phyloP scores from a whole-genome alignment of 148 eudicot species.

The Dianthus caryophyllus region DNA sequence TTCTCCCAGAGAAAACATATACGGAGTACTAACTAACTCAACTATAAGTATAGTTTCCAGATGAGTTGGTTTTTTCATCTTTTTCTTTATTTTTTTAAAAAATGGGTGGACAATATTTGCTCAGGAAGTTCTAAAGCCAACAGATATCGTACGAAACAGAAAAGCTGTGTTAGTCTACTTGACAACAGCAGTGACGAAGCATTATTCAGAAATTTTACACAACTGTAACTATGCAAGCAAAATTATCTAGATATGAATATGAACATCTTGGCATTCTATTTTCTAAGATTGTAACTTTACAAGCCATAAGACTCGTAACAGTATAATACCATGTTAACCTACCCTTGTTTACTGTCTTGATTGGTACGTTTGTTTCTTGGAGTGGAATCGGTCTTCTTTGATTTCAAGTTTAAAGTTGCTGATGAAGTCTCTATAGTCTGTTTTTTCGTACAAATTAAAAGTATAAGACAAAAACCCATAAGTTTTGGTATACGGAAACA shows the following conservation, averaged over 20 bases:
- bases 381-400: constrained; percentile 47
- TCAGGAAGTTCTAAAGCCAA: not conserved
- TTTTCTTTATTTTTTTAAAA: not conserved
- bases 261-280: not conserved
- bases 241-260: not conserved
- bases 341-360: constrained; percentile 60
- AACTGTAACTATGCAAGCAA: not conserved
- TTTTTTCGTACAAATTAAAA: constrained; percentile 20
- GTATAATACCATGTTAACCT: constrained; percentile 21
- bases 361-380: constrained; percentile 51
- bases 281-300: not conserved
- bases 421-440: constrained; percentile 35
- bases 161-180: not conserved
- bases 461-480: constrained; percentile 6
- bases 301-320: not conserved
- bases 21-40: no score
- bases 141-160: not conserved
- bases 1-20: not conserved
- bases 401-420: constrained; percentile 36
- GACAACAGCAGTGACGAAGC: not conserved
- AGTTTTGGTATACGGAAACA: not conserved
- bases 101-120: not conserved
- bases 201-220: not conserved
- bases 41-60: no score
- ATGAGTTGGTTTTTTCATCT: no score